phyloP scores from a whole-genome alignment of 2,329 filamentous ascomycete species.

The Venturia aucupariae region DNA sequence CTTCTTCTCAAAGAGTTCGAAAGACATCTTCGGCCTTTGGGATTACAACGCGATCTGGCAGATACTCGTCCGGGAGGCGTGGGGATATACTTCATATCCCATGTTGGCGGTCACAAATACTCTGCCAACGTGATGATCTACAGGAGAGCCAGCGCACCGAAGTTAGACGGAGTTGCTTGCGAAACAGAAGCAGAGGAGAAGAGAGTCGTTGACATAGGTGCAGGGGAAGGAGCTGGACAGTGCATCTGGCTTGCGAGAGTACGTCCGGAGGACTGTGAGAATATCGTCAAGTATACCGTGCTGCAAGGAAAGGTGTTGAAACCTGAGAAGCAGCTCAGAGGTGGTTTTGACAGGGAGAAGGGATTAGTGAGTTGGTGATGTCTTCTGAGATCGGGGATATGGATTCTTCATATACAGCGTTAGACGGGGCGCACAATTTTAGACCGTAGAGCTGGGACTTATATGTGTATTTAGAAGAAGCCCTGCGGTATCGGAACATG shows the following conservation, averaged over 20 bases:
- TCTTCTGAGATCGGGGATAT: neutral
- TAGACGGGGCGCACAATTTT: neutral
- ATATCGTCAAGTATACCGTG: constrained; percentile 79
- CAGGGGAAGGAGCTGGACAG: constrained; percentile 54
- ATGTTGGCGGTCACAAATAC: constrained; percentile 96
- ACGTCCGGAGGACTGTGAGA: constrained; percentile 82
- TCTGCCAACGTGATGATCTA: constrained; percentile 92
- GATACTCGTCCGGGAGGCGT: constrained; percentile 87
- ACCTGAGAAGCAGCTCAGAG: constrained; percentile 73
- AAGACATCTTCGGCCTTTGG: constrained; percentile 74
- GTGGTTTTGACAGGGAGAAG: constrained; percentile 77
- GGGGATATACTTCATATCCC: constrained; percentile 91
- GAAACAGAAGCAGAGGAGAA: constrained; percentile 16
- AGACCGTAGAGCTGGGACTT: neutral
- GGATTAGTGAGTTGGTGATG: constrained; percentile 77
- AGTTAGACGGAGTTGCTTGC: constrained; percentile 15
- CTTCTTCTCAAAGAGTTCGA: constrained; percentile 83
- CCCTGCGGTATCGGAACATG: neutral
- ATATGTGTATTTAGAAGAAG: neutral
- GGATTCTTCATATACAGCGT: neutral
- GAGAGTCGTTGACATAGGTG: constrained; percentile 7
- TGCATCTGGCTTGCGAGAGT: constrained; percentile 90
- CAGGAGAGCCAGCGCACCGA: constrained; percentile 41
- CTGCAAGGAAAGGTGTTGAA: constrained; percentile 92
- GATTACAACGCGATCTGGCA: constrained; percentile 75